phyloP scores from a whole-genome alignment of 352 stramenopile genomes.

The Globisporangium solare region DNA sequence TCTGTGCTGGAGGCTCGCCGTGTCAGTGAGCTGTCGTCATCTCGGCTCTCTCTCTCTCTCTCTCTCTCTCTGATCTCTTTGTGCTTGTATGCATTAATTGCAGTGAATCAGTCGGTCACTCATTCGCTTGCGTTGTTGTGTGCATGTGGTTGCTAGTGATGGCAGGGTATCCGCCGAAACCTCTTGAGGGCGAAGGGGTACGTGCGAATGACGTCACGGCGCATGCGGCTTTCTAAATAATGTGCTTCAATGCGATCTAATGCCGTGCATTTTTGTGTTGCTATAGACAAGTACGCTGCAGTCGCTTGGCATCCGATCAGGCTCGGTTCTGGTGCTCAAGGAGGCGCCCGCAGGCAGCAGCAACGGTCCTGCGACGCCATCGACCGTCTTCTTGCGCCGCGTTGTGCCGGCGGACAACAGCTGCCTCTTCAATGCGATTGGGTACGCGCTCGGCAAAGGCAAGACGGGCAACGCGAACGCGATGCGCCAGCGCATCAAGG shows the following conservation, averaged over 20 bases:
- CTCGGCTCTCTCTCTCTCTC: not conserved
- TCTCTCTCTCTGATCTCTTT: too few species aligned
- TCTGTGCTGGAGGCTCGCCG: not conserved
- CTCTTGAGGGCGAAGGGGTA: conserved; percentile 55
- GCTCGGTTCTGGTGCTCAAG: conserved; percentile 71
- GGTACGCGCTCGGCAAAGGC: conserved; percentile 63
- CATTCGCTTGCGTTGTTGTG: too few species aligned
- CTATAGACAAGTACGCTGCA: conserved; percentile 38
- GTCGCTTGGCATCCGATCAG: conserved; percentile 54
- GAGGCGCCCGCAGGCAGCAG: conserved; percentile 28
- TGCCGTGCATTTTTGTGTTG: not conserved
- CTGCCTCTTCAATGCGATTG: conserved; percentile 85
- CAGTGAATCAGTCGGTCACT: not conserved
- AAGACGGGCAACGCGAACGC: conserved; percentile 47
- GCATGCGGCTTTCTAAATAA: not conserved
- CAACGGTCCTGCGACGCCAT: conserved; percentile 15
- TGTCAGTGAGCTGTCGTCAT: not conserved
- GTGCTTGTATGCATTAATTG: conserved; percentile 8
- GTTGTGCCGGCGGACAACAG: conserved; percentile 83
- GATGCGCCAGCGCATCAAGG: conserved; percentile 72
- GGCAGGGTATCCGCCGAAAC: conserved; percentile 68
- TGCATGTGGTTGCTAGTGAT: conserved; percentile 40
- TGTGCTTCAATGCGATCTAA: conserved; percentile 1
- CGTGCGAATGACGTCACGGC: conserved; percentile 7
- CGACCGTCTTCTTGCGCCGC: conserved; percentile 60